Evolutionary conservation across 1,139 yeast species (phyloP).

Genomic region (Kodamaea derodonti): DNA sequence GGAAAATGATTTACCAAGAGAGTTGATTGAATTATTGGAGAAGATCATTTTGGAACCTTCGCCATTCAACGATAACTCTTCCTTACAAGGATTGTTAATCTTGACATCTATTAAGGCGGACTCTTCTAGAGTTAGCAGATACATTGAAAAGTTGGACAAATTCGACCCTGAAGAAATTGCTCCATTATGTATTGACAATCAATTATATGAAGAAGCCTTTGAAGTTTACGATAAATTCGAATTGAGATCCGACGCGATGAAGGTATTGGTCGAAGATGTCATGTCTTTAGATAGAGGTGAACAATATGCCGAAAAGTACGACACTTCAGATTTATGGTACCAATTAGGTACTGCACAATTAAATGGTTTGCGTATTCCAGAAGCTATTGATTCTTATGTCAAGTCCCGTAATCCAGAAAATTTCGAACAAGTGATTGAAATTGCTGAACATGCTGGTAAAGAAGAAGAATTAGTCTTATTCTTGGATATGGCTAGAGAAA

Average conservation of each 20-base stretch:
- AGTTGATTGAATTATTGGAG: conserved; percentile 89
- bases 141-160: conserved; percentile 85
- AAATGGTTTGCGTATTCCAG: conserved; percentile 88
- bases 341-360: conserved; percentile 95
- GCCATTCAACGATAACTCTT: conserved; percentile 91
- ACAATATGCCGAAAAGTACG: conserved; percentile 86
- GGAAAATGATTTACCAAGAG: conserved; percentile 91
- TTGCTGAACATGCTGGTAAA: conserved; percentile 93
- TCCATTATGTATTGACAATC: conserved; percentile 84
- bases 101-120: conserved; percentile 96
- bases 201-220: conserved; percentile 89
- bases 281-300: conserved; percentile 95
- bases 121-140: conserved; percentile 74
- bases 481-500: conserved; percentile 90
- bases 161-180: conserved; percentile 95
- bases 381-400: conserved; percentile 85
- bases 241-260: conserved; percentile 74
- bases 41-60: conserved; percentile 96
- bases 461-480: conserved; percentile 88
- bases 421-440: conserved; percentile 88
- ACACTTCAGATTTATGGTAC: conserved; percentile 85
- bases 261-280: conserved; percentile 86
- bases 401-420: conserved; percentile 90
- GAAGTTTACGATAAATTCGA: conserved; percentile 88
- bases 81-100: conserved; percentile 86